phyloP scores from a whole-genome alignment of 768 basidiomycete genomes.

The Filobasidium wieringae region DNA sequence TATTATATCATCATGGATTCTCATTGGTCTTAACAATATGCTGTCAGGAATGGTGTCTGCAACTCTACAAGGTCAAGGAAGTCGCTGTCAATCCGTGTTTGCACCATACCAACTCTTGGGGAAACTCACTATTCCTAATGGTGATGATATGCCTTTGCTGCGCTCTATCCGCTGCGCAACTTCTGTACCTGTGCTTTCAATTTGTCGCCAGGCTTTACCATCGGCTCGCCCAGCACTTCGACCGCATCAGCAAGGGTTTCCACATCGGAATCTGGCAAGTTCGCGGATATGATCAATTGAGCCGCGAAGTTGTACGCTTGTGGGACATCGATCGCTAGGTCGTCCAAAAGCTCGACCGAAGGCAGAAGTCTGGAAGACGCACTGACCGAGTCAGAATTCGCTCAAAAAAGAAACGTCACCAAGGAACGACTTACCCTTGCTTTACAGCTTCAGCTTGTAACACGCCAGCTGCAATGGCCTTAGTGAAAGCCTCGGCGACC shows the following conservation, averaged over 20 bases:
- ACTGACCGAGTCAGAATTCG: too few relatives aligned
- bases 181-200: slow-evolving; percentile 12
- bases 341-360: slow-evolving; percentile 67
- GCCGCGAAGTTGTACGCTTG: slow-evolving; percentile 68
- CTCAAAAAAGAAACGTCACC: background rate
- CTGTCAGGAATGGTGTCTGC: too few relatives aligned
- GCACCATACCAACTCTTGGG: too few relatives aligned
- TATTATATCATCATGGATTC: too few relatives aligned
- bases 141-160: too few relatives aligned
- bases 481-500: slow-evolving; percentile 61
- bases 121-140: too few relatives aligned
- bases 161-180: too few relatives aligned
- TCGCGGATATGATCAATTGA: slow-evolving; percentile 47
- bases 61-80: too few relatives aligned
- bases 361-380: slow-evolving; percentile 47
- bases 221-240: slow-evolving; percentile 37
- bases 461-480: slow-evolving; percentile 51
- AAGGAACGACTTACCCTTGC: slow-evolving; percentile 18
- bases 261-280: slow-evolving; percentile 28
- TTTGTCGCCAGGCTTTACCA: slow-evolving; percentile 39
- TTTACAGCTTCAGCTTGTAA: slow-evolving; percentile 56
- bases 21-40: too few relatives aligned
- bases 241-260: slow-evolving; percentile 33
- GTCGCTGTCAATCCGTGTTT: too few relatives aligned
- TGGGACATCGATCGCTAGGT: slow-evolving; percentile 80